These are phyloP conservation scores for Myxozyma geophila DNA, from an alignment of 805 yeast species.

Conservation along the genomic window DNA sequence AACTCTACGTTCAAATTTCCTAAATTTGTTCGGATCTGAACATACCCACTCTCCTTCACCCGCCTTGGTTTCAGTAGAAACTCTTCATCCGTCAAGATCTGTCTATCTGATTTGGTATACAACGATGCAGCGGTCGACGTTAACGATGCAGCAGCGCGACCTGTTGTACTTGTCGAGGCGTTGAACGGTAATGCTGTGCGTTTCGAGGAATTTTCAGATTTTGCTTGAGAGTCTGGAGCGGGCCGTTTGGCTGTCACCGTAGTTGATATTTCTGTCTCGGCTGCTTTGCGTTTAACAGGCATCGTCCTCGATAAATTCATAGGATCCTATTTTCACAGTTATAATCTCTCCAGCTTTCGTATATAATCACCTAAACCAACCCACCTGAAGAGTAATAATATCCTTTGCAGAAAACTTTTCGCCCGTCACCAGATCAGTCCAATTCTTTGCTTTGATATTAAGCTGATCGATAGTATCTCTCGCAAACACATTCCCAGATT, in stretches of 20 bases:
- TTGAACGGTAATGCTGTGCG: conserved; percentile 18
- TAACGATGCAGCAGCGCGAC: conserved; percentile 41
- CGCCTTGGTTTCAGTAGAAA: conserved; percentile 40
- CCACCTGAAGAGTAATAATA: conserved; percentile 37
- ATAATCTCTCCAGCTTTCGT: not conserved
- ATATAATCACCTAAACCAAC: not conserved
- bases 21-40: conserved; percentile 39
- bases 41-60: conserved; percentile 41
- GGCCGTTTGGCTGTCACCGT: not conserved
- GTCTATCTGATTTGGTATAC: conserved; percentile 39
- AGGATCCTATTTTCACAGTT: conserved; percentile 10
- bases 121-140: conserved; percentile 44
- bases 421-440: conserved; percentile 44
- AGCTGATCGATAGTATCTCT: conserved; percentile 42
- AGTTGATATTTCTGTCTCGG: not conserved
- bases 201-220: not conserved
- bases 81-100: conserved; percentile 39
- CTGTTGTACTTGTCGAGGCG: conserved; percentile 37
- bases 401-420: conserved; percentile 42
- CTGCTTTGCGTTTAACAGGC: not conserved
- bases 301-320: conserved; percentile 1
- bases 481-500: conserved; percentile 44
- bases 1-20: conserved; percentile 58
- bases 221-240: conserved; percentile 1
- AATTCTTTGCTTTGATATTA: conserved; percentile 40